Conservation (phyloP, 371 early-diverging fungal genomes). For the Mucor circinelloides region DNA sequence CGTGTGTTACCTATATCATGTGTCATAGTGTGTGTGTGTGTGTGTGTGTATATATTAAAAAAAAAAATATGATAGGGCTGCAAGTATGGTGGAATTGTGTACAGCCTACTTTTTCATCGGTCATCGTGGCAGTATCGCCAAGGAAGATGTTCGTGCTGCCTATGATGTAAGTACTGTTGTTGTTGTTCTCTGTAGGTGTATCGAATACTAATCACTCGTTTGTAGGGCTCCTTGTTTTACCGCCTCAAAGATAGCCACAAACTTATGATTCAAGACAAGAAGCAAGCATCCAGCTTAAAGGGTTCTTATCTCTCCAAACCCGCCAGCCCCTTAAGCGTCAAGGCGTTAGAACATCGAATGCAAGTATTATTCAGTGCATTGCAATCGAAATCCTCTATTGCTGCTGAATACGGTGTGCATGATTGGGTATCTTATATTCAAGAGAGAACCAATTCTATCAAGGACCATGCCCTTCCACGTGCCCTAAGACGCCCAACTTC, state of each 20-base stretch:
- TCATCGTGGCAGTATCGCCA: constrained; percentile 27
- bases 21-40: background rate
- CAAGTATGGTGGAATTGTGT: constrained; percentile 27
- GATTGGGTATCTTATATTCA: constrained; percentile 20
- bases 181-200: background rate
- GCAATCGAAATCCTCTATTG: constrained; percentile 2
- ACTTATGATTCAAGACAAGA: background rate
- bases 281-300: background rate
- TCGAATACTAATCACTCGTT: background rate
- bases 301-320: constrained; percentile 14
- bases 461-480: constrained; percentile 3
- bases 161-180: constrained; percentile 34
- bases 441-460: constrained; percentile 12
- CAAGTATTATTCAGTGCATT: background rate
- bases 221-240: constrained; percentile 28
- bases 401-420: background rate
- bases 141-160: constrained; percentile 33
- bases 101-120: constrained; percentile 43
- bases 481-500: constrained; percentile 9
- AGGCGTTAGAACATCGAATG: background rate
- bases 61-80: no score
- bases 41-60: no score
- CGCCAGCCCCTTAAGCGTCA: background rate
- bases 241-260: constrained; percentile 15
- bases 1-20: background rate